Evolutionary conservation across 805 yeast genomes (phyloP), one percentile per base, ranked within the genome.

Genomic region (Lachancea fermentati): DNA sequence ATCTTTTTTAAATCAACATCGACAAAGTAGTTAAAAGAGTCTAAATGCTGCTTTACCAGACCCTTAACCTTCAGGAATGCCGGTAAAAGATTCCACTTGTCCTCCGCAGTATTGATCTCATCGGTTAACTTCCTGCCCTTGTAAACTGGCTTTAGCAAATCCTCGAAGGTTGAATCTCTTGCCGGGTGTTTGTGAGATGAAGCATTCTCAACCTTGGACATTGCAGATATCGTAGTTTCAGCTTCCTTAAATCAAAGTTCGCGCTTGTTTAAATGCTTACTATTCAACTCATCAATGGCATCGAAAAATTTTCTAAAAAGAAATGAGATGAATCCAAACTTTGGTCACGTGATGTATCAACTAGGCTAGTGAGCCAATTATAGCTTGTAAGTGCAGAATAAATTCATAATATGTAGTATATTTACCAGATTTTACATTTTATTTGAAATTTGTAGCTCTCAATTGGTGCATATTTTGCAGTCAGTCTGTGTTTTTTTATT

Each of bases 11-110:
- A 72, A 60, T 93, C 99, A 5, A 78, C 80, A 55, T 93, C 97
- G 14, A 93, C 95, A 61, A 93, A 93, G 66, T 86, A 93, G 59
- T 93, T 91, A 72, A 87, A 93, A n/a, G 98, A 93, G 59, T 93
- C 98, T 57, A 93, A 71, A 69, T 93, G 98, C 68, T 93, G 98
- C 57, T 93, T 93, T 34, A 93, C 97, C 37, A 93, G 68, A 40
- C 98, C 98, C 61, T 93, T 93, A 33, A 93, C 96, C 57, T 88
- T 87, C 47, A 93, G 68, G 58, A 93, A 93, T 0, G 98, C 98
- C 0, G 99, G 99, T 30, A 93, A 67, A 34, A 93, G 71, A 52
- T 93, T 85, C 99, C 99, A 93, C 62, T 93, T 93, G 64, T 93
- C 99, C 52, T 86, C 86, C 8, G 95, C 93, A 0, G 96, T 87